These are phyloP conservation scores for Filosporella fistucella DNA, from an alignment of 495 filamentous ascomycete species.

Conservation along the genomic window DNA sequence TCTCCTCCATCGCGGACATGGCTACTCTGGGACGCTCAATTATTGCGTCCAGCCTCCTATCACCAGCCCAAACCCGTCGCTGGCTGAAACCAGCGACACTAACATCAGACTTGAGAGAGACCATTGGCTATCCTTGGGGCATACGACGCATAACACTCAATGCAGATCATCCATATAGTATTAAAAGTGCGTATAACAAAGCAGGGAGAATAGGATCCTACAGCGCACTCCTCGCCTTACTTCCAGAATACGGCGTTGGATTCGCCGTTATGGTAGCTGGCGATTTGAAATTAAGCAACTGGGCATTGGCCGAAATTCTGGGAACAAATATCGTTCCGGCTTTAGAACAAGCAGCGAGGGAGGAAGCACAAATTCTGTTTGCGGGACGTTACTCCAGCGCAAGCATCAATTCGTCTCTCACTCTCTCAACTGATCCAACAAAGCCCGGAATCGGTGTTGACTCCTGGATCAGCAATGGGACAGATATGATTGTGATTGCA, in stretches of 20 bases:
- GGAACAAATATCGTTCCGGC: conserved; percentile 32
- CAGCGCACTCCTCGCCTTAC: conserved; percentile 36
- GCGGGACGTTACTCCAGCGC: conserved; percentile 27
- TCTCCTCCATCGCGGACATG: conserved; percentile 48
- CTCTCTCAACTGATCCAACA: conserved; percentile 28
- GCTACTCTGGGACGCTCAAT: conserved; percentile 48
- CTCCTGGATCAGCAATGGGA: conserved; percentile 46
- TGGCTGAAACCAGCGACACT: conserved; percentile 53
- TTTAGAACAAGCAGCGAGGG: conserved; percentile 27
- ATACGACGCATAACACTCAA: conserved; percentile 34
- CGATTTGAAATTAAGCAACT: conserved; percentile 18
- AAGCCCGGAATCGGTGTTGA: conserved; percentile 38
- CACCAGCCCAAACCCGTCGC: conserved; percentile 37
- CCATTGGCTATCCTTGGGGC: conserved; percentile 56
- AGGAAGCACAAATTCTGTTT: conserved; percentile 29
- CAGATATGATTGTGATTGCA: conserved; percentile 23
- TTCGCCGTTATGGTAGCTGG: conserved; percentile 47
- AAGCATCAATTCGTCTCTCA: conserved; percentile 22
- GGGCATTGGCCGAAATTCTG: conserved; percentile 29
- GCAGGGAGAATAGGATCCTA: conserved; percentile 44
- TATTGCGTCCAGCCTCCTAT: conserved; percentile 42
- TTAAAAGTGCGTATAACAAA: conserved; percentile 40
- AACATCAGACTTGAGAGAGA: conserved; percentile 41
- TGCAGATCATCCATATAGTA: conserved; percentile 27
- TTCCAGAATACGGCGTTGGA: conserved; percentile 48